Base-by-base conservation (phyloP, 495 filamentous ascomycete species). In the Xanthoparmelia taractica region DNA sequence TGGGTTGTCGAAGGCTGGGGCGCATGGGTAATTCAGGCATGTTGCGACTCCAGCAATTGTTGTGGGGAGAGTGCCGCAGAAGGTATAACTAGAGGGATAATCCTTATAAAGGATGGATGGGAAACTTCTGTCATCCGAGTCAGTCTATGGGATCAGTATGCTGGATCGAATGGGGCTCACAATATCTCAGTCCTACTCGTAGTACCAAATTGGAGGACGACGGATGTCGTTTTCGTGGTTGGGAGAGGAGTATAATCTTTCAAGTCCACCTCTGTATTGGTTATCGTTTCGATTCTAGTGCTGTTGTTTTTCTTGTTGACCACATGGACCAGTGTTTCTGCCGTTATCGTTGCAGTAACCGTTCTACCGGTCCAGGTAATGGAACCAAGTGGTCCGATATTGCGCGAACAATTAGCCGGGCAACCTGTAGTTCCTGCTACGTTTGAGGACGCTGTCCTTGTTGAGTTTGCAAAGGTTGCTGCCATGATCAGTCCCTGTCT, bases 31-130 rank as follows among this genome's bases (percentile, higher is more conserved):
- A 5, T 20, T 37, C 17, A 58, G 31, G 38, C 61, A 63, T 29
- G 54, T 58, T 8, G 61, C 37, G n/a, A 40, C 34, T 20, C 61
- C 61, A 23, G 37, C 45, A 41, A 45, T 63, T 40, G 52, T 55
- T 15, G 54, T 63, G 23, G 54, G 54, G 12, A 57, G 31, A 10
- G 61, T 63, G 40, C 61, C 61, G 29, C n/a, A 63, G 31, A 63
- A 40, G 31, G 54, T 33, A 8, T 63, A 63, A 18, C 34, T 63
- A 18, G 61, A 63, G 3, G 29, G 27, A 27, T 63, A 63, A 48
- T 63, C 40, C 17, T 25, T 33, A 12, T 31, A 50, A 1, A 55
- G 13, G 18, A 15, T n/a, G 12, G 61, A 56, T 13, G 61, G 61
- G 41, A 57, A 63, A 15, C 40, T 47, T 11, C 52, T 58, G 5